A percentile compares a stretch with the other conserved stretches of the same genome.
phyloP scores from a whole-genome alignment of 257 asterid genomes.

The Rauvolfia tetraphylla region DNA sequence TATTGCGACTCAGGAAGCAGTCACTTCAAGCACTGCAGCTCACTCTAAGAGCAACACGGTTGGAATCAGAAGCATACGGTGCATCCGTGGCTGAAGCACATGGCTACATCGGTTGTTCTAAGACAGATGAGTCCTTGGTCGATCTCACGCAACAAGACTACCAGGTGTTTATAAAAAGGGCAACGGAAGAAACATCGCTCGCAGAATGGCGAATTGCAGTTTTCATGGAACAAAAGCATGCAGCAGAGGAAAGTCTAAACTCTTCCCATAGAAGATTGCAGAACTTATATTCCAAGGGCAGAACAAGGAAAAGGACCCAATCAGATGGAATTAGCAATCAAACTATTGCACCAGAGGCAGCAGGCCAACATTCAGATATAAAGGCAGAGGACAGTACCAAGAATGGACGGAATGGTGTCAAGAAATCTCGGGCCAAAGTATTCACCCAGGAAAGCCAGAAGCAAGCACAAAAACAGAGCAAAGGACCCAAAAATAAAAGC shows the following conservation, averaged over 20 bases:
- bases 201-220: slow-evolving; percentile 41
- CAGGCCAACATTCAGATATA: background rate
- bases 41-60: slow-evolving; percentile 37
- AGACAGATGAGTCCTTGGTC: slow-evolving; percentile 13
- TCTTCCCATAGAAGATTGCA: slow-evolving; percentile 28
- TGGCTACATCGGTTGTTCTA: slow-evolving; percentile 25
- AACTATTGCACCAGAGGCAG: slow-evolving; percentile 4
- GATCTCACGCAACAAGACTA: slow-evolving; percentile 41
- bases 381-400: background rate
- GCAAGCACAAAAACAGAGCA: slow-evolving; percentile 2
- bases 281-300: background rate
- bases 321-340: background rate
- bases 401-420: background rate
- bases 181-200: slow-evolving; percentile 32
- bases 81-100: slow-evolving; percentile 49
- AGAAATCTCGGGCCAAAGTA: background rate
- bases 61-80: slow-evolving; percentile 46
- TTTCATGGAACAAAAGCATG: slow-evolving; percentile 39
- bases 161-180: slow-evolving; percentile 28
- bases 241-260: slow-evolving; percentile 45
- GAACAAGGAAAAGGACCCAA: slow-evolving; percentile 7
- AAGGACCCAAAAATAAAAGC: background rate
- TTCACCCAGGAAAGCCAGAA: background rate
- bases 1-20: slow-evolving; percentile 40
- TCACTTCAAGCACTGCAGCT: slow-evolving; percentile 48